phyloP scores from a whole-genome alignment of 2,329 filamentous ascomycete species.

The Fusarium ambrosium region DNA sequence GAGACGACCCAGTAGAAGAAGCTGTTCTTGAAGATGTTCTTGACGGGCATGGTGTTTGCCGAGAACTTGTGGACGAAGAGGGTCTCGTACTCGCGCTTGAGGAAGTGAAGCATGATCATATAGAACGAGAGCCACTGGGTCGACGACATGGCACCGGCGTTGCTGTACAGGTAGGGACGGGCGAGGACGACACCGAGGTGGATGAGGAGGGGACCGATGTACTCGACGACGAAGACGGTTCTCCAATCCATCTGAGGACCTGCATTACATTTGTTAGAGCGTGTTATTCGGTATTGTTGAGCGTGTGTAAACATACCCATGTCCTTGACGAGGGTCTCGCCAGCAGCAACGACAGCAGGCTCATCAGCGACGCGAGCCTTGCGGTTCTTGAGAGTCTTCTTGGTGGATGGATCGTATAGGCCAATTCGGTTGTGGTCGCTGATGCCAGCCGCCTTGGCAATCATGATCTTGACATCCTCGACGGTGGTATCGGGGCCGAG shows the following conservation, averaged over 20 bases:
- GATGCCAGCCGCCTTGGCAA: slow-evolving; percentile 66
- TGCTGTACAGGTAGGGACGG: slow-evolving; percentile 73
- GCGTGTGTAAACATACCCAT: slow-evolving; percentile 72
- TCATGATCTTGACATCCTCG: slow-evolving; percentile 69
- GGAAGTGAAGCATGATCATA: slow-evolving; percentile 85
- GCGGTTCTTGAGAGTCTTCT: slow-evolving; percentile 74
- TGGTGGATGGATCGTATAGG: slow-evolving; percentile 70
- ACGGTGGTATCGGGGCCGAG: slow-evolving; percentile 66
- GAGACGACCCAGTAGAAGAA: slow-evolving; percentile 92
- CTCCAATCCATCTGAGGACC: slow-evolving; percentile 92
- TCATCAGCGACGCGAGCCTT: slow-evolving; percentile 66
- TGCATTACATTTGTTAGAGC: slow-evolving; percentile 53
- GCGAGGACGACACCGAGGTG: slow-evolving; percentile 80
- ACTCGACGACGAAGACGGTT: slow-evolving; percentile 95
- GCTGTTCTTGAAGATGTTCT: slow-evolving; percentile 95
- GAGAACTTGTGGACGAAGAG: slow-evolving; percentile 96
- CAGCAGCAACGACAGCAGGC: slow-evolving; percentile 61
- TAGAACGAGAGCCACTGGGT: slow-evolving; percentile 80
- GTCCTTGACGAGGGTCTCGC: slow-evolving; percentile 88
- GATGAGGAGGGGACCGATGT: slow-evolving; percentile 90
- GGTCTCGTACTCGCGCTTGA: slow-evolving; percentile 96
- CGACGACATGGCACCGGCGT: slow-evolving; percentile 66
- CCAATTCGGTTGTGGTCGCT: slow-evolving; percentile 73
- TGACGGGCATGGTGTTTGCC: slow-evolving; percentile 89
- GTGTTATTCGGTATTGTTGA: background rate